These are phyloP conservation scores for Combretum micranthum DNA, from an alignment of 345 rosid genomes.

Conservation along the genomic window DNA sequence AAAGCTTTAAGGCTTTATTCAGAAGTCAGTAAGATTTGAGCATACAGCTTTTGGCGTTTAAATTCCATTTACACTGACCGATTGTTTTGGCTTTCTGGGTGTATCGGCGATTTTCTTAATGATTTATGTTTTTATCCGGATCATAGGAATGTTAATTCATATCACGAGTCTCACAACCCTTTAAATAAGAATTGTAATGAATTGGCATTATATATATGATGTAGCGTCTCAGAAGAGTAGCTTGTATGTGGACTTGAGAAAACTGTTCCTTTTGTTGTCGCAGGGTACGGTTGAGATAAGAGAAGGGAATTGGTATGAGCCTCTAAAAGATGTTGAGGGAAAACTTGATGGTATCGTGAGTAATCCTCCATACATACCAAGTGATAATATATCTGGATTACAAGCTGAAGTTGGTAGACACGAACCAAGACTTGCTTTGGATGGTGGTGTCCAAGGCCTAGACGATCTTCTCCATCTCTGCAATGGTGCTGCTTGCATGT, in stretches of 20 bases:
- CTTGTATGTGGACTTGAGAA: neutral
- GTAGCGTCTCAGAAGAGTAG: neutral
- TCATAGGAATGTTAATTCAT: too few species aligned
- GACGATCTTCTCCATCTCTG: slow-evolving; percentile 70
- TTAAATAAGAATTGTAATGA: too few species aligned
- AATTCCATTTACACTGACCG: too few species aligned
- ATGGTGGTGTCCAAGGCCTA: slow-evolving; percentile 70
- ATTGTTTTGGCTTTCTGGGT: too few species aligned
- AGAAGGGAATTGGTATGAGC: slow-evolving; percentile 85
- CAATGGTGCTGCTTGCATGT: slow-evolving; percentile 54
- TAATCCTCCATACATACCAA: slow-evolving; percentile 92
- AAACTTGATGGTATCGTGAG: slow-evolving; percentile 72
- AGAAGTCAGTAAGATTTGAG: too few species aligned
- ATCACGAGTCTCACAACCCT: too few species aligned
- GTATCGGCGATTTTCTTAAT: too few species aligned
- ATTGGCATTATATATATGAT: too few species aligned
- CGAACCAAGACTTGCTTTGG: slow-evolving; percentile 83
- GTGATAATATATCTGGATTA: slow-evolving; percentile 42
- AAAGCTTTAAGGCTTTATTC: too few species aligned
- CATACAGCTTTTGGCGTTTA: too few species aligned
- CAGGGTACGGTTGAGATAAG: slow-evolving; percentile 57
- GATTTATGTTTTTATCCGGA: too few species aligned
- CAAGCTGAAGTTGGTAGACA: slow-evolving; percentile 93
- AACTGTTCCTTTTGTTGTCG: neutral
- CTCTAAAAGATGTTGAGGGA: slow-evolving; percentile 57